Conservation (phyloP, 23 red algal species). For the Agarophyton chilense region DNA sequence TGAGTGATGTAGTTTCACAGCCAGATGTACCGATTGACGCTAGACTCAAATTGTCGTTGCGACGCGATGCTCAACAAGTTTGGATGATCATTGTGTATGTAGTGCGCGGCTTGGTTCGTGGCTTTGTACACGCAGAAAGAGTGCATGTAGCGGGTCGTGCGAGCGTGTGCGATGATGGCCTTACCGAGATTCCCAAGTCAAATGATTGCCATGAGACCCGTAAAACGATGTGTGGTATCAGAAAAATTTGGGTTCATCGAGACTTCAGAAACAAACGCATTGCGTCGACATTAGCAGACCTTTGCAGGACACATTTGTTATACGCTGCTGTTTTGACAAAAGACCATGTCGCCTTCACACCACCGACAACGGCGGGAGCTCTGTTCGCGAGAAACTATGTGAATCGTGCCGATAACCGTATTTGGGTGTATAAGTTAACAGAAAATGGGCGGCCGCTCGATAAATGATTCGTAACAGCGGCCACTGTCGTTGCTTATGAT, state of each 20-base stretch:
- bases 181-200: background rate
- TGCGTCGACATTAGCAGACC: slow-evolving; percentile 24
- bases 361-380: slow-evolving; percentile 23
- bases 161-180: slow-evolving; percentile 7
- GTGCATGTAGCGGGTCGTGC: background rate
- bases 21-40: background rate
- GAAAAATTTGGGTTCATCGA: slow-evolving; percentile 54
- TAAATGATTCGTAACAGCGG: too few relatives aligned
- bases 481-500: too few relatives aligned
- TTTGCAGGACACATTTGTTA: slow-evolving; percentile 34
- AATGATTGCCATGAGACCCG: background rate
- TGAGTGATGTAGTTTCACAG: background rate
- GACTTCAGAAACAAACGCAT: slow-evolving; percentile 27
- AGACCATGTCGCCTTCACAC: slow-evolving; percentile 41
- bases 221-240: slow-evolving; percentile 33
- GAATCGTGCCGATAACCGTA: background rate
- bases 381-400: slow-evolving; percentile 23
- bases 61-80: background rate
- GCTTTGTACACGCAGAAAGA: background rate
- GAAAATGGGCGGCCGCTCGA: background rate
- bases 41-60: background rate
- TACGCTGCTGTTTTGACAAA: slow-evolving; percentile 24
- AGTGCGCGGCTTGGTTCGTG: background rate
- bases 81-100: slow-evolving; percentile 22
- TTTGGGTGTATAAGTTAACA: slow-evolving; percentile 4